Base-by-base conservation (phyloP, 345 rosid species). In the Alliaria petiolata region DNA sequence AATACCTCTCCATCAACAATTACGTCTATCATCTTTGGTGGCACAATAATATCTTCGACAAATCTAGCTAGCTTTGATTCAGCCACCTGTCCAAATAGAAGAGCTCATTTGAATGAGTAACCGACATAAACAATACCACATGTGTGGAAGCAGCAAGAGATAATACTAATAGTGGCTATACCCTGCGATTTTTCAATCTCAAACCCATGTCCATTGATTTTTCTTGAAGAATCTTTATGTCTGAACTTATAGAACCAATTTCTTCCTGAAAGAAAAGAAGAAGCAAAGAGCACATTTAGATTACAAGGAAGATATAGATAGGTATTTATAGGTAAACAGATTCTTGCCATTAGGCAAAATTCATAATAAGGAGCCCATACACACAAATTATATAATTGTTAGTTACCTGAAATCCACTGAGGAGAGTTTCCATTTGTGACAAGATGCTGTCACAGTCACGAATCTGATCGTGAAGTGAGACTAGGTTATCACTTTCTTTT, bases 181-280 rank as follows among this genome's bases (percentile, higher is more conserved):
- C 99, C 96, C 93, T 95, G 78, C 99, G 96, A 75, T 95, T 95
- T 81, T 89, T 95, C 80, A 95, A 81, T 85, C 86, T 89, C 79
- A 95, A 83, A 69, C 99, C 97, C 98, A 95, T 95, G 82, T 95
- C 99, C 99, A 95, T 95, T 35, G 98, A 95, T 77, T 92, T 91
- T 83, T 95, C 99, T 75, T 95, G 98, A 60, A 95, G 98, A 79
- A 91, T 81, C 70, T 91, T 95, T 38, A 95, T 95, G 85, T 95
- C 98, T 39, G 97, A 91, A 79, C 99, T 89, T 76, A 95, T 95
- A 62, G 98, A 91, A 74, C 98, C 98, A 79, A 95, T 95, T 84
- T 89, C 98, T 75, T 78, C 84, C 98, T 95, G 80, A 61, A 43
- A 50, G 56, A 62, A 63, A 56, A 52, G 44, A 43, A 62, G 43